Evolutionary conservation across 1,284 basidiomycete species (phyloP).

Genomic region (Sporisorium iseilematis-ciliati): DNA sequence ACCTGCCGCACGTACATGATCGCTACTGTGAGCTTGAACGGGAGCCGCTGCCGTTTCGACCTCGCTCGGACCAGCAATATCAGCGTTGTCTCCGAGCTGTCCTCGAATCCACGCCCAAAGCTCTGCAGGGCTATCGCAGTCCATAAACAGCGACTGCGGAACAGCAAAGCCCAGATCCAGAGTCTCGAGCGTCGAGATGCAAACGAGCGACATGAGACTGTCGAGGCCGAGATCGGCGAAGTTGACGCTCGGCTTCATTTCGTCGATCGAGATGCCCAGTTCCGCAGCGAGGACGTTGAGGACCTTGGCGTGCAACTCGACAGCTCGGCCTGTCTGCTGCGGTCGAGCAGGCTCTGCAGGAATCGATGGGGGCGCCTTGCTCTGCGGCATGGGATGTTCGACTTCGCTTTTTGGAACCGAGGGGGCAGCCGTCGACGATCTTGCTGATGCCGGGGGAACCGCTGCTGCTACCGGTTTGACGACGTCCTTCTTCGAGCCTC

Average conservation of each 20-base stretch:
- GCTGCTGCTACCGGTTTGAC: neutral
- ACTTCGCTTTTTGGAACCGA: neutral
- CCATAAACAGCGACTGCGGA: slow-evolving; percentile 50
- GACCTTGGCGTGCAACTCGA: slow-evolving; percentile 20
- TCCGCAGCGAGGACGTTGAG: slow-evolving; percentile 37
- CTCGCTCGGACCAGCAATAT: neutral
- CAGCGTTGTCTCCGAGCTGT: slow-evolving; percentile 20
- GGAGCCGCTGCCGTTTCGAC: neutral
- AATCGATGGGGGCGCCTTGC: neutral
- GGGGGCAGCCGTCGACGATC: neutral
- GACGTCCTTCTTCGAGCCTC: neutral
- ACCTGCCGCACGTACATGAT: too few relatives aligned
- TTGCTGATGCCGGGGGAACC: neutral
- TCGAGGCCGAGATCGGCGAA: slow-evolving; percentile 53
- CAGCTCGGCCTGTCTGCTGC: slow-evolving; percentile 5
- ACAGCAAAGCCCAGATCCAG: slow-evolving; percentile 36
- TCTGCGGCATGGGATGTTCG: neutral
- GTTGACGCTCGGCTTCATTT: slow-evolving; percentile 36
- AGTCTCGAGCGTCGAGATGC: slow-evolving; percentile 44
- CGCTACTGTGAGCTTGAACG: neutral
- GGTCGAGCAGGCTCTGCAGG: neutral
- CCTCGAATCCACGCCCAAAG: slow-evolving; percentile 34
- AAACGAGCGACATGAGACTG: slow-evolving; percentile 53
- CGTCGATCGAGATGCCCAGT: slow-evolving; percentile 34
- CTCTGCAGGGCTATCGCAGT: slow-evolving; percentile 41